Evolutionary conservation across 2,329 filamentous ascomycete species (phyloP).

Genomic region (Nothopassalora personata): DNA sequence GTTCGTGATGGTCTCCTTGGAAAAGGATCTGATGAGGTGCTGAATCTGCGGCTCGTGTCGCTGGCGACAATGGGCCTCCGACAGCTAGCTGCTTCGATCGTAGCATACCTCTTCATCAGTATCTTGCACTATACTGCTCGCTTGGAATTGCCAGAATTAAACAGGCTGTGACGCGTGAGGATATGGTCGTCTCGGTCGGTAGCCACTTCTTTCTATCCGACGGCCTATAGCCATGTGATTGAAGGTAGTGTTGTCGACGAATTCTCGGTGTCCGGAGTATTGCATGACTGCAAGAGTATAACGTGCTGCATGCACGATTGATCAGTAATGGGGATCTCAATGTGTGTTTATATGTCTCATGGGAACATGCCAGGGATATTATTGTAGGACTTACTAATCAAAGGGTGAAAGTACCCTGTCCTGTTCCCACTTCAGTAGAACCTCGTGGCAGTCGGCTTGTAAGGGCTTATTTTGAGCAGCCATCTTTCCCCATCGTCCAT

Average conservation of each 20-base stretch:
- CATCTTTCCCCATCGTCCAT: no score
- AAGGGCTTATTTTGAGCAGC: no score
- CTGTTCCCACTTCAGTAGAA: no score
- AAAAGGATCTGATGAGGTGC: neutral
- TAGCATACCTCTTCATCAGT: no score
- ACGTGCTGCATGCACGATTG: neutral
- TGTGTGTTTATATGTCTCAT: neutral
- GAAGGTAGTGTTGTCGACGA: no score
- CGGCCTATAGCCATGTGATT: no score
- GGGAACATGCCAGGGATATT: neutral
- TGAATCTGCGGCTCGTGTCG: neutral
- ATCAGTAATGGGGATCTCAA: neutral
- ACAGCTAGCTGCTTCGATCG: neutral
- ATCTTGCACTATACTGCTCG: no score
- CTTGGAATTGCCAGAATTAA: no score
- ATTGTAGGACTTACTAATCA: neutral
- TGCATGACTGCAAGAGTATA: neutral
- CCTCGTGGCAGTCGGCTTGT: no score
- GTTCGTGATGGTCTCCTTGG: neutral
- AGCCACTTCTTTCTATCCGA: no score
- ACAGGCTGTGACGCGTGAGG: no score
- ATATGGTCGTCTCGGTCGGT: no score
- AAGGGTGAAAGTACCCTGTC: neutral
- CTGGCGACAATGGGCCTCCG: neutral
- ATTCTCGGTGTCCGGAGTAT: neutral